phyloP scores from a whole-genome alignment of 2,329 filamentous ascomycete species.

The Aspergillus transmontanensis region DNA sequence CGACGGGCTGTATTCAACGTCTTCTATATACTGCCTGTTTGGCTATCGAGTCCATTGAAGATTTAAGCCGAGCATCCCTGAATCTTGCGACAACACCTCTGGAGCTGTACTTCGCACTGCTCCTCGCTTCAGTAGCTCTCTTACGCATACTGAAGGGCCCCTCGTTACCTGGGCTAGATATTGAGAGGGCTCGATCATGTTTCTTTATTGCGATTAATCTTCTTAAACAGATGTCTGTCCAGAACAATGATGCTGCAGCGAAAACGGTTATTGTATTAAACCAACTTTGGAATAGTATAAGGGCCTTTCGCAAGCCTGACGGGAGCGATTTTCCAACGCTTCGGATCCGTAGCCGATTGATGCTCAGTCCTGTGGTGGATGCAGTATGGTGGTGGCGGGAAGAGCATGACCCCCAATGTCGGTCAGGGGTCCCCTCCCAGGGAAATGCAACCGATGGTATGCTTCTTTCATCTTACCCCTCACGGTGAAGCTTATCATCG shows the following conservation, averaged over 20 bases:
- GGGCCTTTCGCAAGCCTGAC: constrained; percentile 42
- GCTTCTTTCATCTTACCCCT: constrained; percentile 1
- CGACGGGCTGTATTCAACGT: constrained; percentile 29
- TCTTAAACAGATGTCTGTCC: constrained; percentile 40
- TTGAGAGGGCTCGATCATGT: constrained; percentile 34
- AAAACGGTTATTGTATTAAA: constrained; percentile 38
- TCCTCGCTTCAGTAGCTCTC: constrained; percentile 35
- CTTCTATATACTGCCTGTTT: constrained; percentile 33
- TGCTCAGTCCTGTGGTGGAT: constrained; percentile 41
- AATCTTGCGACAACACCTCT: constrained; percentile 29
- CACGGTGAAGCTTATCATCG: constrained; percentile 8
- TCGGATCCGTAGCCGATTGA: constrained; percentile 44
- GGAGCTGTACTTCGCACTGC: constrained; percentile 32
- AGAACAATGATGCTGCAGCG: constrained; percentile 38
- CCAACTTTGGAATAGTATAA: constrained; percentile 45
- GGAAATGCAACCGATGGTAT: constrained; percentile 22
- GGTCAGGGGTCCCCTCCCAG: constrained; percentile 15
- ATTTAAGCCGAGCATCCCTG: constrained; percentile 22
- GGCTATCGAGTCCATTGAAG: constrained; percentile 33
- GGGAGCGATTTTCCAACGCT: constrained; percentile 37
- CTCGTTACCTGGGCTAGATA: constrained; percentile 33
- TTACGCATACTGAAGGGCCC: constrained; percentile 44
- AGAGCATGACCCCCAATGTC: constrained; percentile 38
- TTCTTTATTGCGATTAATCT: constrained; percentile 43
- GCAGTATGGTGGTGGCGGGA: constrained; percentile 49